These are phyloP conservation scores for Diversispora epigaea DNA, from an alignment of 192 early-diverging fungal species.

Conservation along the genomic window DNA sequence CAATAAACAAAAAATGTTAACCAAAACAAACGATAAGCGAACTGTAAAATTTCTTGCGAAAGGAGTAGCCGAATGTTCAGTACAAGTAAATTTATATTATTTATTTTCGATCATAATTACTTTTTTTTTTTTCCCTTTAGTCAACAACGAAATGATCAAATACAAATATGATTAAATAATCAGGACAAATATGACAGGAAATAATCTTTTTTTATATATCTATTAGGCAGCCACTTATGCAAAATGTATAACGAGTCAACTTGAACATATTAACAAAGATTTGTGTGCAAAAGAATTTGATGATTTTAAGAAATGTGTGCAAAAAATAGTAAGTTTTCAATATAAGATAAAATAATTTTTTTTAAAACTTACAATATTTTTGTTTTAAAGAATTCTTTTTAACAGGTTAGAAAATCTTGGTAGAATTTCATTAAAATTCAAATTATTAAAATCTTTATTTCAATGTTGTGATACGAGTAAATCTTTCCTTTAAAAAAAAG, in stretches of 20 bases:
- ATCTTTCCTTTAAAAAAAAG: too few species aligned
- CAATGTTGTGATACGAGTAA: too few species aligned
- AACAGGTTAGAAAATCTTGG: neutral
- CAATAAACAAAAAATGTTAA: too few species aligned
- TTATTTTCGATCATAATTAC: neutral
- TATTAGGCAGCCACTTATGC: slow-evolving; percentile 12
- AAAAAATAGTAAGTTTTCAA: slow-evolving; percentile 10
- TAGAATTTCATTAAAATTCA: neutral
- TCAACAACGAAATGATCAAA: too few species aligned
- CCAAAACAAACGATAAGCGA: too few species aligned
- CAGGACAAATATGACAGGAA: neutral
- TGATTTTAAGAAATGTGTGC: slow-evolving; percentile 26
- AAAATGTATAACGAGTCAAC: slow-evolving; percentile 20
- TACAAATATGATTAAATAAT: neutral
- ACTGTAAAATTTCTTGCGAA: neutral
- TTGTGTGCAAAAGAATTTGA: slow-evolving; percentile 6
- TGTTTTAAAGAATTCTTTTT: neutral
- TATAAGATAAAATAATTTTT: neutral
- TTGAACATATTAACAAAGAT: slow-evolving; percentile 3
- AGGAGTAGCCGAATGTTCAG: neutral
- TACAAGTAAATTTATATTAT: neutral
- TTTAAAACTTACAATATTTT: neutral
- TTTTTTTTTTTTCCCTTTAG: too few species aligned
- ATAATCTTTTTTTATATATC: neutral
- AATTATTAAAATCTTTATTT: too few species aligned